Base-by-base conservation (phyloP, 371 early-diverging fungal genomes). In the Lichtheimia corymbifera region DNA sequence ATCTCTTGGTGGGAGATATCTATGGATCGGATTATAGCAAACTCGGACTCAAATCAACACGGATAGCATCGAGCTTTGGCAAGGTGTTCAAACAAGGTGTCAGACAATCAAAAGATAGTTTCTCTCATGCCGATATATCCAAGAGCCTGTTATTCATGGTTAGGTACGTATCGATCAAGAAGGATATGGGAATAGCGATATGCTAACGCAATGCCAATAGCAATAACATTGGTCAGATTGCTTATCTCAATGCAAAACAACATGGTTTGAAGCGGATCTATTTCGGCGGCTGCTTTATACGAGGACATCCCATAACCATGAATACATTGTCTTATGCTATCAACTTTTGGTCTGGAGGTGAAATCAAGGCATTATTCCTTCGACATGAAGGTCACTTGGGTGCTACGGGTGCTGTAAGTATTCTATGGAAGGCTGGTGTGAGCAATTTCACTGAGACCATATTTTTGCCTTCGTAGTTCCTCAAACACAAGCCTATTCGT, bases 141-240 rank as follows among this genome's bases (percentile, higher is more conserved):
- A 83, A 92, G 43, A 93, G 93, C 44, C 70, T 97, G 59, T 77
- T 97, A 53, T 94, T 86, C 77, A 94, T 95, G 91, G 90, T 96
- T 62, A 88, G 85, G 88, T 88, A 81, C 69, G 62, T 24, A 20
- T 2, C 5, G 6, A n/a, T 12, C n/a, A 44, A 43, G 4, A 14
- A 56, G 5, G 0, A 42, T 9, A 9, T 24, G 30, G 13, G 14
- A 13, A 18, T 5, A 27, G 52, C n/a, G n/a, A 17, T 18, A 42
- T 25, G 27, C 51, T 20, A 17, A 52, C n/a, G 35, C 24, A 24
- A 15, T 49, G 42, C 30, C 57, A n/a, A 22, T 65, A 95, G 95
- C 71, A 98, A 98, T 80, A 97, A 96, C 72, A 93, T 98, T 81
- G 97, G 97, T 15, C 98, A 98, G 77, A 97, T 98, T 52, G 98